phyloP scores from a whole-genome alignment of 768 basidiomycete species.

The Mycena olivaceomarginata region DNA sequence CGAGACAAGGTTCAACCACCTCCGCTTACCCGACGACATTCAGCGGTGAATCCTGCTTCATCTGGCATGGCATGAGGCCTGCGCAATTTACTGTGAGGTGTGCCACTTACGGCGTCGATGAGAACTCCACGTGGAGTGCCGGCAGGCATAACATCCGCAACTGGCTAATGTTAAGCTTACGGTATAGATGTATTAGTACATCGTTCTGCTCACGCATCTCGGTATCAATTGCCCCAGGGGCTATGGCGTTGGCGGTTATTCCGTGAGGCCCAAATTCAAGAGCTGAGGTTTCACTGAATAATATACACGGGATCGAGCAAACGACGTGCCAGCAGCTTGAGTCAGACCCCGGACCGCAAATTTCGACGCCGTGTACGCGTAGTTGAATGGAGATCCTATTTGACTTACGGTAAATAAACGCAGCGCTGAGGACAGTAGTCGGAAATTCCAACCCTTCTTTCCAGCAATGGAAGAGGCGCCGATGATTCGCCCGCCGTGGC shows the following conservation, averaged over 20 bases:
- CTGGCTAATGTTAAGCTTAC: not conserved
- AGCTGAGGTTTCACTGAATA: not conserved
- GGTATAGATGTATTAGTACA: not conserved
- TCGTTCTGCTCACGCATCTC: not conserved
- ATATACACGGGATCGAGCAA: not conserved
- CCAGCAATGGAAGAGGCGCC: conserved; percentile 49
- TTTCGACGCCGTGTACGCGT: conserved; percentile 54
- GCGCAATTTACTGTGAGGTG: not conserved
- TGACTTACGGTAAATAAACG: conserved; percentile 21
- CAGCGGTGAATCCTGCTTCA: not conserved
- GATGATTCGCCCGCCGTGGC: conserved; percentile 61
- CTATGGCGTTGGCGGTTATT: conserved; percentile 53
- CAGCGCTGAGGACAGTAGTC: not conserved
- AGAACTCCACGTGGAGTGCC: not conserved
- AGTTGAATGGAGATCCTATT: conserved; percentile 29
- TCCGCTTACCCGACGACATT: not conserved
- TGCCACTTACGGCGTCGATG: not conserved
- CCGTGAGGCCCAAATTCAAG: conserved; percentile 40
- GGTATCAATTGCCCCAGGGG: conserved; percentile 47
- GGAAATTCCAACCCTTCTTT: conserved; percentile 32
- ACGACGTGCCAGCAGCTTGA: conserved; percentile 31
- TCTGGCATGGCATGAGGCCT: not conserved
- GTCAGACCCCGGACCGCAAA: conserved; percentile 47
- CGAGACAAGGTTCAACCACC: not conserved
- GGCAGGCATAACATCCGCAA: not conserved